phyloP scores from a whole-genome alignment of 2,329 filamentous ascomycete species.

The Ophiostoma piceae region DNA sequence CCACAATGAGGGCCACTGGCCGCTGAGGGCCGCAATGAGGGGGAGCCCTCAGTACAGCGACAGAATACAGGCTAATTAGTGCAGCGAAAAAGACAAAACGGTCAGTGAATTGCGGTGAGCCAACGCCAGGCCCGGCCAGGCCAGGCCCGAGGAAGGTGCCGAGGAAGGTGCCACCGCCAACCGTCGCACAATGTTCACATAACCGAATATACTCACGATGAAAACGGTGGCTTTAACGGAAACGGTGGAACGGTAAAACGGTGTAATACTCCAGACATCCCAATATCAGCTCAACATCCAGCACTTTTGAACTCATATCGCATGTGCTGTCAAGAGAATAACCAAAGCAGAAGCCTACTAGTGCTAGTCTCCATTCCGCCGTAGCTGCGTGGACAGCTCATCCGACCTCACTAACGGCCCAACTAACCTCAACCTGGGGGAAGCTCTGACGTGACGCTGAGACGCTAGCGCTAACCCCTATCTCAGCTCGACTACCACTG shows the following conservation, averaged over 20 bases:
- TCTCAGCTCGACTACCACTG: slow-evolving; percentile 28
- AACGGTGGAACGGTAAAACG: no score
- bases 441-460: slow-evolving; percentile 3
- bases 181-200: not conserved
- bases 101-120: slow-evolving; percentile 9
- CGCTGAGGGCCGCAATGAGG: not conserved
- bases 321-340: not conserved
- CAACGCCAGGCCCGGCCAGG: no score
- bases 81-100: not conserved
- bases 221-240: no score
- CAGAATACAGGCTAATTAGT: no score
- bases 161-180: not conserved
- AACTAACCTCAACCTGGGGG: not conserved
- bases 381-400: slow-evolving; percentile 2
- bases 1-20: slow-evolving; percentile 8
- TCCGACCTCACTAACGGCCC: not conserved
- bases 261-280: no score
- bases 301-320: not conserved
- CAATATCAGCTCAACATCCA: no score
- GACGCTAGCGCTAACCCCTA: not conserved
- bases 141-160: not conserved
- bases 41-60: not conserved
- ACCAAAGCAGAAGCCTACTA: not conserved
- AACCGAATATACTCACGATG: not conserved
- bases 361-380: not conserved